phyloP scores from a whole-genome alignment of 345 rosid species.

The Eucalyptus sideroxylon region DNA sequence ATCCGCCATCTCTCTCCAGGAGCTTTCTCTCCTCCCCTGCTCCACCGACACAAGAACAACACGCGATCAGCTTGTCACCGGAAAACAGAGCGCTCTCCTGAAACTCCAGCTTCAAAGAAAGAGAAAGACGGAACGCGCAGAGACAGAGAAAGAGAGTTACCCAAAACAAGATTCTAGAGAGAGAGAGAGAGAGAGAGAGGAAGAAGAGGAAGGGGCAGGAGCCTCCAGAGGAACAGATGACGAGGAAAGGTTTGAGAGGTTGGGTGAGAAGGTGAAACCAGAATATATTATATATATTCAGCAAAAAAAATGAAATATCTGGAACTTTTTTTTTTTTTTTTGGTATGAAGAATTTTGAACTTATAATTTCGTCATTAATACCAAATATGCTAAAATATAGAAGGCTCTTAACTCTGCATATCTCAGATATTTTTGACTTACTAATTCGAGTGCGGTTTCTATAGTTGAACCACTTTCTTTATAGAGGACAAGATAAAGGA shows the following conservation, averaged over 20 bases:
- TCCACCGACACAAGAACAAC: neutral
- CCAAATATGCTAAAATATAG: neutral
- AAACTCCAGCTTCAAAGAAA: neutral
- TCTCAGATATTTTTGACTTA: neutral
- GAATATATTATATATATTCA: neutral
- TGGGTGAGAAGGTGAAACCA: neutral
- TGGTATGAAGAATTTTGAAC: neutral
- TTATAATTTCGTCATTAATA: neutral
- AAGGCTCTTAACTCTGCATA: neutral
- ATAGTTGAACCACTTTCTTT: neutral
- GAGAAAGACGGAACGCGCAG: neutral
- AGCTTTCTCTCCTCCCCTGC: neutral
- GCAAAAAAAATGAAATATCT: neutral
- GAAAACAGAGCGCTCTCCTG: neutral
- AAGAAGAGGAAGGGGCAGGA: neutral
- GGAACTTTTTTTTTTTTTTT: too few relatives aligned
- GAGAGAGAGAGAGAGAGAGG: neutral
- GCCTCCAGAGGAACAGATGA: neutral
- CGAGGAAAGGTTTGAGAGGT: neutral
- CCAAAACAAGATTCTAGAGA: neutral
- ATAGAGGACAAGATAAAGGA: neutral
- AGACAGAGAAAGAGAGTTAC: neutral
- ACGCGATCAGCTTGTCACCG: neutral
- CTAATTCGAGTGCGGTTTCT: neutral
- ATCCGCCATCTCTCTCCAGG: neutral